A percentile compares a stretch with the other conserved stretches of the same genome.
Conservation (phyloP, 768 basidiomycete genomes). For the Xerocomus brunneocitrinus region DNA sequence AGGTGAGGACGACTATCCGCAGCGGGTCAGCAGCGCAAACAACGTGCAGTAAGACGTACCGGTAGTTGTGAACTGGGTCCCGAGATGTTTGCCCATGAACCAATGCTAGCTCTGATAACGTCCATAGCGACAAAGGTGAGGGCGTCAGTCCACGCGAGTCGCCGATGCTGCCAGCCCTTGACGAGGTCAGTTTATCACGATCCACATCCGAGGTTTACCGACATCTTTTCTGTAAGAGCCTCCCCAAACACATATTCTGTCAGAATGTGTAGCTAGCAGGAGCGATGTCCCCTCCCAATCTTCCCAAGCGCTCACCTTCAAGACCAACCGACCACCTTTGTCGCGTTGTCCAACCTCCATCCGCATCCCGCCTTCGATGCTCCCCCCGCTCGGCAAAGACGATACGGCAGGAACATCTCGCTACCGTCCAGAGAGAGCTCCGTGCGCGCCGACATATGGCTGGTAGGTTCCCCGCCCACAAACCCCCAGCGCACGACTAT, state of each 20-base stretch:
- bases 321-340: conserved; percentile 28
- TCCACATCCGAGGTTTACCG: no score
- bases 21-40: no score
- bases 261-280: not conserved
- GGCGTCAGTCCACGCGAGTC: no score
- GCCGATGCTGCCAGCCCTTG: no score
- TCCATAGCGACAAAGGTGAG: no score
- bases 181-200: no score
- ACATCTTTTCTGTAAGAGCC: conserved; percentile 8
- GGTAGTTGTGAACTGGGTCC: no score
- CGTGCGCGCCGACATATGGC: conserved; percentile 39
- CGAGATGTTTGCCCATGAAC: no score
- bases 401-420: conserved; percentile 37
- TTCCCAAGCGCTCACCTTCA: conserved; percentile 7
- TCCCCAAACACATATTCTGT: conserved; percentile 12
- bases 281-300: not conserved
- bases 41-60: no score
- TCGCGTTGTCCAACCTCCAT: conserved; percentile 28
- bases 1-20: no score
- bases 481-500: conserved; percentile 13
- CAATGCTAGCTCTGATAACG: no score
- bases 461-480: conserved; percentile 19
- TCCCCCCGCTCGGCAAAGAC: conserved; percentile 35
- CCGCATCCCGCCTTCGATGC: conserved; percentile 34
- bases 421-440: conserved; percentile 30